Base-by-base conservation (phyloP, 306 rosid genomes). In the Trifolium repens region DNA sequence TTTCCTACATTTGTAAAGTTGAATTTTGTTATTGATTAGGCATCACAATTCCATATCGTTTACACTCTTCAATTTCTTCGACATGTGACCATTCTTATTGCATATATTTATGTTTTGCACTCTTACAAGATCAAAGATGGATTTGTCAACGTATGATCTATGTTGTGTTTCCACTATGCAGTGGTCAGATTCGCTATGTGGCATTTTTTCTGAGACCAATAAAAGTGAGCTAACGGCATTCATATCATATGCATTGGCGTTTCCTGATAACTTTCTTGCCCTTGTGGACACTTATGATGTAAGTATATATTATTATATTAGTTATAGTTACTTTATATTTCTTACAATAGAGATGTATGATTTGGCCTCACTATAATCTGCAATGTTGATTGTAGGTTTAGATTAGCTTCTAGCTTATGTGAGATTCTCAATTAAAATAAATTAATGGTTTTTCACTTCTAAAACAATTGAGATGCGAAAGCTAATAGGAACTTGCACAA, bases 261-360 rank as follows among this genome's bases (percentile, higher is more conserved):
- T 92, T 78, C 99, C 99, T 72, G 73, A 77, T 71, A 73, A 64
- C 85, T 96, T 96, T 85, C 89, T 92, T 67, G 99, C 98, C 74
- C 99, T 96, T 58, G 99, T 96, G 52, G 99, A 96, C 87, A 96
- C 99, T 32, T 96, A 96, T 80, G 99, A 96, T 83, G 99, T 96
- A 80, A 87, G 97, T 84, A 26, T 27, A 26, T 4, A 66, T 6
- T 22, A 65, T 68, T 54, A 64, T 77, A 69, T 54, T 59, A 17
- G 17, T 27, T 7, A 35, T 59, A 17, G 17, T 39, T 7, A 35
- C 52, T 60, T 69, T 57, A 24, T 74, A 32, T 65, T 78, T 70
- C 76, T 15, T 63, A n/a, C 44, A 64, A 47, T 34, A 9, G 40
- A 15, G 49, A 47, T 34, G 26, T 46, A 63, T 35, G 49, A 58